phyloP scores from a whole-genome alignment of 371 early-diverging fungal genomes.

The Rhizopus delemar region DNA sequence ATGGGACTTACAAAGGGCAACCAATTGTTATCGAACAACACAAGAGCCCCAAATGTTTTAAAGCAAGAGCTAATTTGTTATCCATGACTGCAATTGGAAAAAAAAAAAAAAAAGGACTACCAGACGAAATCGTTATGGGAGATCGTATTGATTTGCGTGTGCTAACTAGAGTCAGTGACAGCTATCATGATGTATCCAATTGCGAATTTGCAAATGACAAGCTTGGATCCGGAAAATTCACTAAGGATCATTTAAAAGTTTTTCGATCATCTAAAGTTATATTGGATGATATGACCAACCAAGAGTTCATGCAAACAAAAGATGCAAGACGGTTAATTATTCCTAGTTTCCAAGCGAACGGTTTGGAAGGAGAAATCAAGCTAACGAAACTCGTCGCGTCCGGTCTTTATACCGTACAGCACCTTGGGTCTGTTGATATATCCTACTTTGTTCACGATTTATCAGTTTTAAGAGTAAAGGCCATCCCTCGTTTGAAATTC shows the following conservation, averaged over 20 bases:
- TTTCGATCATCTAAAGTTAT: constrained; percentile 7
- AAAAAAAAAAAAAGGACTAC: constrained; percentile 8
- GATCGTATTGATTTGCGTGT: constrained; percentile 5
- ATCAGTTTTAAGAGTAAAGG: neutral
- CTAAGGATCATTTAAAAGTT: constrained; percentile 5
- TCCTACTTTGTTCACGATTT: neutral
- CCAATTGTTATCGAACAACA: too few species aligned
- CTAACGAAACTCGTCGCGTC: constrained; percentile 6
- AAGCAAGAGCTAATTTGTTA: too few species aligned
- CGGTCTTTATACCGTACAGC: constrained; percentile 5
- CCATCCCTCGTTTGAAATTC: constrained; percentile 6
- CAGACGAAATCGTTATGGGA: constrained; percentile 3
- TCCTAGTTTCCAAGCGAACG: constrained; percentile 1
- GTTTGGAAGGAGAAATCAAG: constrained; percentile 3
- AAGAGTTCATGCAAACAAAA: neutral
- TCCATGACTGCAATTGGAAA: too few species aligned
- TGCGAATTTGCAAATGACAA: constrained; percentile 6
- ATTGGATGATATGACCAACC: neutral
- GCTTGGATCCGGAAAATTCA: constrained; percentile 1
- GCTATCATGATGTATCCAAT: neutral
- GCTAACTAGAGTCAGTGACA: neutral
- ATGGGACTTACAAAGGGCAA: too few species aligned
- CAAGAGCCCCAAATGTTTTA: too few species aligned
- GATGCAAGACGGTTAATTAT: constrained; percentile 2
- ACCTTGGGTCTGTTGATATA: constrained; percentile 8